Base-by-base conservation (phyloP, 1,139 yeast species). In the Saccharomyces hybrid region DNA sequence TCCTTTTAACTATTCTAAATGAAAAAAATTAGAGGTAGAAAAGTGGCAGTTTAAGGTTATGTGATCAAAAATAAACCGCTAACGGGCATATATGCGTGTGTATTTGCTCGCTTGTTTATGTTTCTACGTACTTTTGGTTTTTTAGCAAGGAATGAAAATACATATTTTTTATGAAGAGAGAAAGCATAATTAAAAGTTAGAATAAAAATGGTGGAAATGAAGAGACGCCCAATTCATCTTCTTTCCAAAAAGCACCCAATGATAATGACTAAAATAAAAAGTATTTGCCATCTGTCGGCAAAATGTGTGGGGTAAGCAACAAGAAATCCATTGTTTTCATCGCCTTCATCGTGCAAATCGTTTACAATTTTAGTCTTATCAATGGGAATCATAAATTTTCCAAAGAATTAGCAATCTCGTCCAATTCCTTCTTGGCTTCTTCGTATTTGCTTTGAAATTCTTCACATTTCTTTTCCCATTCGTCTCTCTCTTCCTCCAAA, bases 401-500 rank as follows among this genome's bases (percentile, higher is more conserved):
- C 55, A 62, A 57, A 48, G 68, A 62, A 42, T 66, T 62, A 47
- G 67, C 68, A 77, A 93, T 90, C 77, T 91, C 97, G 78, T 78
- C 77, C 77, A 93, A 81, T 76, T 93, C 98, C 62, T 88, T 82
- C 80, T 88, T 86, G 64, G 96, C 91, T 64, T 83, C 78, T 68
- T 79, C 78, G 81, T 89, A 84, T 76, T 91, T 86, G 71, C 80
- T 84, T 64, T 86, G 78, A 73, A 93, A 78, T 69, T 89, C 96
- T 77, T 93, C 98, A 70, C 79, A 86, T 78, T 89, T 90, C 78
- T 82, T 82, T 78, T 93, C 99, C 82, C 88, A 81, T 59, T 87
- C 89, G 67, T 89, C 95, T 75, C 88, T 89, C 77, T 93, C 98
- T 63, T 85, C 78, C 78, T 93, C 98, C 70, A 91, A 81, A 32